Conservation (phyloP, 2,329 filamentous ascomycete species). For the Ceratocystis eucalypticola region DNA sequence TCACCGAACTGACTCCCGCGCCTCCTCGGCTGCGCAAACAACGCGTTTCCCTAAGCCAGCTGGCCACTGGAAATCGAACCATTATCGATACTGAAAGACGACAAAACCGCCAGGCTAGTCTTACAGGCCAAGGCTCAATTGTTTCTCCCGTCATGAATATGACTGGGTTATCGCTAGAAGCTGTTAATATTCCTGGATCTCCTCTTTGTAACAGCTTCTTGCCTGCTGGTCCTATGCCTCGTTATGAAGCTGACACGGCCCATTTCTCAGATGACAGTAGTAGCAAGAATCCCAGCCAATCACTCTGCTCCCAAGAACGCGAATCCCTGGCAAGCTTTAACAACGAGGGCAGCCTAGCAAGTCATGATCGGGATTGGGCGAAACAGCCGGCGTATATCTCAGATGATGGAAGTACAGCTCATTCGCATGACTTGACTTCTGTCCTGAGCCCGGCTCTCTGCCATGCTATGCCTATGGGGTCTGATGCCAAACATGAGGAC, state of each 20-base stretch:
- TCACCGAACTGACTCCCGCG: not conserved
- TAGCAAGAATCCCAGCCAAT: slow-evolving; percentile 45
- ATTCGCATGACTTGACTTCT: slow-evolving; percentile 21
- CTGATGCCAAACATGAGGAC: slow-evolving; percentile 32
- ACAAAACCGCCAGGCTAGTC: slow-evolving; percentile 32
- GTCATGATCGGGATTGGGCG: slow-evolving; percentile 37
- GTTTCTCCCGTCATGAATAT: slow-evolving; percentile 21
- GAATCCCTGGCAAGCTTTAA: not conserved
- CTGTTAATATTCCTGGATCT: slow-evolving; percentile 9
- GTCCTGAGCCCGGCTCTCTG: slow-evolving; percentile 4
- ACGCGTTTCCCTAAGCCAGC: slow-evolving; percentile 15
- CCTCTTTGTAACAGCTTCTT: slow-evolving; percentile 18
- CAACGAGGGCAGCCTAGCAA: slow-evolving; percentile 20
- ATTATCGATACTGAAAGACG: slow-evolving; percentile 34
- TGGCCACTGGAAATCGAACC: slow-evolving; percentile 26
- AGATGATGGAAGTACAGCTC: slow-evolving; percentile 4
- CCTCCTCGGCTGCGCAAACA: slow-evolving; percentile 15
- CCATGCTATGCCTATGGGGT: slow-evolving; percentile 34
- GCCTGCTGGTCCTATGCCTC: slow-evolving; percentile 25
- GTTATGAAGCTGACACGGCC: not conserved
- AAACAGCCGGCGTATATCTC: slow-evolving; percentile 35
- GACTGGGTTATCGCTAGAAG: slow-evolving; percentile 16
- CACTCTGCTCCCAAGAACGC: not conserved
- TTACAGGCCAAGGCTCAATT: slow-evolving; percentile 29
- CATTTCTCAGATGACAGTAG: slow-evolving; percentile 29